Percentiles rank a stretch among this genome's conserved stretches.
phyloP scores from a whole-genome alignment of 2,329 filamentous ascomycete genomes.

The Ophiostoma quercus region DNA sequence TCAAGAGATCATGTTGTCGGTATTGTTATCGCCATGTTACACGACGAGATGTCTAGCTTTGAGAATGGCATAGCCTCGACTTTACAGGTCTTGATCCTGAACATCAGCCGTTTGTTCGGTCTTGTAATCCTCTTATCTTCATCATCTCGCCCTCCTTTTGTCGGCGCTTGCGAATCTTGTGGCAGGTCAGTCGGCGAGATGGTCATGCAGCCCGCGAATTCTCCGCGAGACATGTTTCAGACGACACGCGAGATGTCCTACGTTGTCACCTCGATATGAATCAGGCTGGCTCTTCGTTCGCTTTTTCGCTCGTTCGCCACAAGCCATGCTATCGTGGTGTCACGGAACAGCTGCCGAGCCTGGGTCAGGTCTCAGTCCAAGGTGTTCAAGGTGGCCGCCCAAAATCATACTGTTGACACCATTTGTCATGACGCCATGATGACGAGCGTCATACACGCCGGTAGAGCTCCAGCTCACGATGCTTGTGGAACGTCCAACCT shows the following conservation, averaged over 20 bases:
- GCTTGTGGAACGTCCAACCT: not conserved
- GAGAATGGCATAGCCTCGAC: not conserved
- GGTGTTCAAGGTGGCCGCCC: not conserved
- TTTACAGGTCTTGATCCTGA: not conserved
- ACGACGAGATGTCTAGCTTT: not conserved
- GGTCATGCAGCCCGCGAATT: not conserved
- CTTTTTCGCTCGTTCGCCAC: not conserved
- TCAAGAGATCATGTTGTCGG: not conserved
- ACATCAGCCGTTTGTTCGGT: not conserved
- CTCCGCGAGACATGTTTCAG: slow-evolving; percentile 1
- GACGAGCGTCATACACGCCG: not conserved
- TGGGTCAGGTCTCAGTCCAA: not conserved
- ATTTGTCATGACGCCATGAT: not conserved
- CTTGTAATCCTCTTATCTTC: not conserved
- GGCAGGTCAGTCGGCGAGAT: not conserved
- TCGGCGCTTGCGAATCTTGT: not conserved
- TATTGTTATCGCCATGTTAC: not conserved
- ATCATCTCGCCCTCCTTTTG: not conserved
- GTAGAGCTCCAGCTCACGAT: not conserved
- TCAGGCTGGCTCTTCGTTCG: not conserved
- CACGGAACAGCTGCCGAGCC: not conserved
- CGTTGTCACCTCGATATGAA: not conserved
- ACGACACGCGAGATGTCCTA: not conserved
- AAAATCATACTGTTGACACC: not conserved
- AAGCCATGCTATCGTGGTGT: not conserved